These are phyloP conservation scores for Cyclanthera cordifolia DNA, from an alignment of 306 rosid genomes.

Conservation along the genomic window DNA sequence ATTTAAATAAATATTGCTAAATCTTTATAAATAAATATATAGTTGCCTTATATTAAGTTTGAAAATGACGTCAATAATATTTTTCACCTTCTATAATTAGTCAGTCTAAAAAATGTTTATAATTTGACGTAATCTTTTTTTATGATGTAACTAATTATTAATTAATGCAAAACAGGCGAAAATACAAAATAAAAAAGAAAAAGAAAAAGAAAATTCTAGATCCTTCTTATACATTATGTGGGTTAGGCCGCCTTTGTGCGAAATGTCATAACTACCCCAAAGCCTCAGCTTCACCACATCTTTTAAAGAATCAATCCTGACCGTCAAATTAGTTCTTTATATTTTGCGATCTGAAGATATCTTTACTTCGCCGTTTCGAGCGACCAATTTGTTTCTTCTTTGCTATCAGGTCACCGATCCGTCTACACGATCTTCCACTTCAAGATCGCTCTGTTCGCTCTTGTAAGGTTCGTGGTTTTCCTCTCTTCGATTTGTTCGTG, in stretches of 20 bases:
- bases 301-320: constrained; percentile 3
- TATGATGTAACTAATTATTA: not conserved
- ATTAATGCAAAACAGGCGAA: not conserved
- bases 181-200: not conserved
- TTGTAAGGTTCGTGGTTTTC: not conserved
- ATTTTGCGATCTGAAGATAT: not conserved
- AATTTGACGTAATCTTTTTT: no score
- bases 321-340: not conserved
- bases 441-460: not conserved
- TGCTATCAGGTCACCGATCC: constrained; percentile 5
- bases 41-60: no score
- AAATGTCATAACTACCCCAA: not conserved
- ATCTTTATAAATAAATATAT: no score
- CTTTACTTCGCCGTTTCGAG: constrained; percentile 11
- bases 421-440: not conserved
- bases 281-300: constrained; percentile 1
- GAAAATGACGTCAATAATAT: no score
- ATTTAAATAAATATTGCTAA: no score
- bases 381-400: not conserved
- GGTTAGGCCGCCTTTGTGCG: not conserved
- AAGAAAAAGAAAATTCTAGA: constrained; percentile 11
- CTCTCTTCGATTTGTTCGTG: not conserved
- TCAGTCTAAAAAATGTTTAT: no score
- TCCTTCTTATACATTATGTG: not conserved
- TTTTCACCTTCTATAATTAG: no score